A percentile compares a stretch with the other conserved stretches of the same genome.
phyloP scores from a whole-genome alignment of 345 rosid genomes.

The Orychophragmus violaceus region DNA sequence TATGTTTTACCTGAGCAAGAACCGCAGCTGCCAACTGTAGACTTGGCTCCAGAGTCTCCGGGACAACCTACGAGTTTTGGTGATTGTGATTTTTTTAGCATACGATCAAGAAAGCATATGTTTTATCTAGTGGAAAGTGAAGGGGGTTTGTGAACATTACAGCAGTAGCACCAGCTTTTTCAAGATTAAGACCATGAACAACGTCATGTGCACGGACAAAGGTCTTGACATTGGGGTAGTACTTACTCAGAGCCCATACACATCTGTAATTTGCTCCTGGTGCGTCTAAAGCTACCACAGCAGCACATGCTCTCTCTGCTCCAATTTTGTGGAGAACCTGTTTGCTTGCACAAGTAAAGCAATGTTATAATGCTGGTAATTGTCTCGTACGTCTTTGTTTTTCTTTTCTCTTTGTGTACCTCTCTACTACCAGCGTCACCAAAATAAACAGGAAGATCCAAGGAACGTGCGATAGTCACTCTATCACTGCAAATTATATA shows the following conservation, averaged over 20 bases:
- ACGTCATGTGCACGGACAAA: slow-evolving; percentile 98
- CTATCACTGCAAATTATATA: slow-evolving; percentile 63
- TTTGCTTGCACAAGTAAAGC: slow-evolving; percentile 5
- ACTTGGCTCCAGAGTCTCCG: slow-evolving; percentile 99
- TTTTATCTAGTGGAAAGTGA: background rate
- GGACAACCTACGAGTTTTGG: slow-evolving; percentile 66
- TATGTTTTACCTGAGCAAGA: slow-evolving; percentile 77
- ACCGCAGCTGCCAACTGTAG: slow-evolving; percentile 98
- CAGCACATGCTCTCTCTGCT: slow-evolving; percentile 95
- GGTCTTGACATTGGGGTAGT: slow-evolving; percentile 90
- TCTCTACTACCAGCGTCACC: slow-evolving; percentile 99
- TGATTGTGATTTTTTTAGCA: background rate
- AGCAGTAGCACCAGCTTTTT: slow-evolving; percentile 95
- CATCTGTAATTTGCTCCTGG: slow-evolving; percentile 99
- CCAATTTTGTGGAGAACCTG: slow-evolving; percentile 98
- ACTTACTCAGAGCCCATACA: slow-evolving; percentile 98
- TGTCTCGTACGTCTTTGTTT: background rate
- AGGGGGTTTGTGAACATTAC: slow-evolving; percentile 39
- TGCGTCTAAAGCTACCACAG: slow-evolving; percentile 86
- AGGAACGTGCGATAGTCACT: slow-evolving; percentile 86
- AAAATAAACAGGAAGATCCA: slow-evolving; percentile 94
- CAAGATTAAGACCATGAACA: slow-evolving; percentile 92
- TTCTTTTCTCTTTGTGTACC: slow-evolving; percentile 41
- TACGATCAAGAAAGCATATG: background rate
- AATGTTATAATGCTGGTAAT: background rate